phyloP scores from a whole-genome alignment of 805 yeast species.

The Candida coleopterorum region DNA sequence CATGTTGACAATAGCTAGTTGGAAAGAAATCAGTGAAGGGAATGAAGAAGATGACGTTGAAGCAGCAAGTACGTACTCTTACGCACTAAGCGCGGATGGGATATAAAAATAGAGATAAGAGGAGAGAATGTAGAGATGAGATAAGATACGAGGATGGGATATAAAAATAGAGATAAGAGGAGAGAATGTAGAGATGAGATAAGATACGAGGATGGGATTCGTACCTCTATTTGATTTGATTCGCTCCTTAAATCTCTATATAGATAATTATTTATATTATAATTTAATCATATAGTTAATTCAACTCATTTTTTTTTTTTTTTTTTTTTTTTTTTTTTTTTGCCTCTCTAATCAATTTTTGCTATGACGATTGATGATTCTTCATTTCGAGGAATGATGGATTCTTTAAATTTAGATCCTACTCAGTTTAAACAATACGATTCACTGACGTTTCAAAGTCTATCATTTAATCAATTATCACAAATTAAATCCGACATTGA shows the following conservation, averaged over 20 bases:
- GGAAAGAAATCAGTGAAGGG: constrained; percentile 58
- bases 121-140: too few species aligned
- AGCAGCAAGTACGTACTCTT: constrained; percentile 36
- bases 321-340: background rate
- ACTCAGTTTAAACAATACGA: constrained; percentile 17
- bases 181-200: too few species aligned
- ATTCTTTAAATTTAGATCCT: constrained; percentile 21
- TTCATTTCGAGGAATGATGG: constrained; percentile 24
- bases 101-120: too few species aligned
- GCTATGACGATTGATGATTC: constrained; percentile 11
- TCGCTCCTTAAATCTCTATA: too few species aligned
- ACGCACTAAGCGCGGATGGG: constrained; percentile 32
- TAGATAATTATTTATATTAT: too few species aligned
- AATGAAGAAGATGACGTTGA: constrained; percentile 43
- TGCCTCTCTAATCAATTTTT: background rate
- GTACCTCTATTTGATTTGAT: too few species aligned
- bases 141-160: too few species aligned
- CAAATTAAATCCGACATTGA: constrained; percentile 18
- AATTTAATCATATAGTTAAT: too few species aligned
- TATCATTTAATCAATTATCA: constrained; percentile 13
- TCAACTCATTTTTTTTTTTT: background rate
- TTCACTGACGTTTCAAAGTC: constrained; percentile 13
- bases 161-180: too few species aligned
- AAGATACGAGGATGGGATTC: too few species aligned
- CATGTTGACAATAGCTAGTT: constrained; percentile 58